phyloP scores from a whole-genome alignment of 805 yeast species.

The Candida boidinii region DNA sequence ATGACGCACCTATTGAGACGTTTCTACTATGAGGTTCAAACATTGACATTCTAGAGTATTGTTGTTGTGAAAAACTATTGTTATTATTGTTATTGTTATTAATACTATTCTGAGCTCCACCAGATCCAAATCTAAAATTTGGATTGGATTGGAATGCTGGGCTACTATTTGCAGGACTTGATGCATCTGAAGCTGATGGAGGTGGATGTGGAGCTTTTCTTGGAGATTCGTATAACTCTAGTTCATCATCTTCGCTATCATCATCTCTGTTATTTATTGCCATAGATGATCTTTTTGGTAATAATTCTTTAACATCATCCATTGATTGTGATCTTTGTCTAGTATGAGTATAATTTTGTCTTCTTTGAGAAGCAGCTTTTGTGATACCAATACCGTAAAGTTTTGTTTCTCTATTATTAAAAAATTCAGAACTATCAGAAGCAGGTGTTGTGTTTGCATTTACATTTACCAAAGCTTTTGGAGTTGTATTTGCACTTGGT shows the following conservation, averaged over 20 bases:
- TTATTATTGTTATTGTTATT: not conserved
- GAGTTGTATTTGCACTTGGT: constrained; percentile 2
- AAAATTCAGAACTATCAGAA: too few relatives aligned
- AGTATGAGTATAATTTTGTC: constrained; percentile 22
- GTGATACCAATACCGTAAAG: too few relatives aligned
- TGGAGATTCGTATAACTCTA: constrained; percentile 46
- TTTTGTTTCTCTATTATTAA: too few relatives aligned
- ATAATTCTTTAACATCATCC: constrained; percentile 27
- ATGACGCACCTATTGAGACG: constrained; percentile 20
- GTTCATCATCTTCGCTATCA: constrained; percentile 7
- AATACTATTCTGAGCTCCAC: constrained; percentile 5
- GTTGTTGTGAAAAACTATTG: constrained; percentile 1
- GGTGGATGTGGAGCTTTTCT: constrained; percentile 71
- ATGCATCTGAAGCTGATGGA: too few relatives aligned
- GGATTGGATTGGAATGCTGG: constrained; percentile 18
- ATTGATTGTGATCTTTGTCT: constrained; percentile 44
- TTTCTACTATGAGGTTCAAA: constrained; percentile 18
- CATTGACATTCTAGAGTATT: constrained; percentile 6
- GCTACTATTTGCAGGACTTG: too few relatives aligned
- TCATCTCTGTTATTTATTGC: not conserved
- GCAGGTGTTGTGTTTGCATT: too few relatives aligned
- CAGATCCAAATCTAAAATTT: constrained; percentile 16
- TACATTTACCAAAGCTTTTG: not conserved
- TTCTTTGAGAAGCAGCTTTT: too few relatives aligned
- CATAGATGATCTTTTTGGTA: constrained; percentile 1